Evolutionary conservation across 805 yeast species (phyloP), one percentile per base, ranked within the genome.

Genomic region (Kodamaea hsintzibuensis): DNA sequence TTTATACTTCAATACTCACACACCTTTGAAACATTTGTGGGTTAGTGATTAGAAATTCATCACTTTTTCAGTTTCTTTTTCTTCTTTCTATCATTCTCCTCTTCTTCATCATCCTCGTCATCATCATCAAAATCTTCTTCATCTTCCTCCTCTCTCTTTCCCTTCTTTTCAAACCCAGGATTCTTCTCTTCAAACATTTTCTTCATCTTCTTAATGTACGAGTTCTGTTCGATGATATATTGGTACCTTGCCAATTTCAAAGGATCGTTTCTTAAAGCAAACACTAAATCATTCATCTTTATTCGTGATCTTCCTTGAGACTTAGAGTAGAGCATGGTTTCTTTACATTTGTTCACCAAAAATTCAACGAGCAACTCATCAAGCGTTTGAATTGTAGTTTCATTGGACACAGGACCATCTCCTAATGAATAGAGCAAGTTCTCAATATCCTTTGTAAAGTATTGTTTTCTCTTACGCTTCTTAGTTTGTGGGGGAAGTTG

Each of bases 281-380:
- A 72, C 19, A 74, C 76, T 52, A 76, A 64, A 59, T 76, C 80
- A 53, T 75, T 77, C 54, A 74, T 65, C 55, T 75, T 76, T 25
- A 76, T 68, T 52, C 79, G 56, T 25, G 68, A 57, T 39, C 79
- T 60, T 25, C 76, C 75, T 47, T 74, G 78, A 7, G 73, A 62
- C 45, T 66, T 60, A 8, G 80, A 76, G 54, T 62, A 74, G 38
- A 57, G 60, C 35, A 68, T 62, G 7, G 70, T 58, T 40, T 72
- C 70, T 30, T 66, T 70, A 19, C 72, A 71, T 12, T 73, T 56
- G 51, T 74, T 77, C 9, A 67, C 60, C 18, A 76, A 61, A 50
- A 64, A 76, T 53, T 74, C 78, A 45, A 64, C 66, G 13, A 76
- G 60, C 14, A 70, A 62, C 47, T 76, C 80, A 53, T 76, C 80